phyloP scores from a whole-genome alignment of 345 rosid species.

The Psidium friedrichsthalianum region DNA sequence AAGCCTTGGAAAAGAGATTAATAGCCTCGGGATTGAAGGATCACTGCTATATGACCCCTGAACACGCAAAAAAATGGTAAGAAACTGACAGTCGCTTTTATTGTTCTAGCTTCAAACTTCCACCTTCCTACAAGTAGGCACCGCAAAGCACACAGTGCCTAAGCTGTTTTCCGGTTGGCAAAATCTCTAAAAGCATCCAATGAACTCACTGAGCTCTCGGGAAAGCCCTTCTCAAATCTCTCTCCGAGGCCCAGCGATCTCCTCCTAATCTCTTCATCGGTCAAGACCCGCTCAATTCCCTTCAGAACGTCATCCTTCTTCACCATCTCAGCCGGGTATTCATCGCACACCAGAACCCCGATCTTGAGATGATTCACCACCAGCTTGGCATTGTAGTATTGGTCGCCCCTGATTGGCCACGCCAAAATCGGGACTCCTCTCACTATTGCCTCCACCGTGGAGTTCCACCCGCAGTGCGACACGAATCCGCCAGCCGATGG shows the following conservation, averaged over 20 bases:
- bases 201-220: slow-evolving; percentile 10
- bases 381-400: slow-evolving; percentile 28
- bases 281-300: slow-evolving; percentile 12
- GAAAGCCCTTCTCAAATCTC: slow-evolving; percentile 19
- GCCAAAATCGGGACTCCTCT: slow-evolving; percentile 34
- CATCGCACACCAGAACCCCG: slow-evolving; percentile 16
- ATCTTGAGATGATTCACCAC: slow-evolving; percentile 21
- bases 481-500: slow-evolving; percentile 32
- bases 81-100: not conserved
- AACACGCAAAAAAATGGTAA: not conserved
- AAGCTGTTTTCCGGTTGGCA: not conserved
- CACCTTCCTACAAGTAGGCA: not conserved
- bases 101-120: not conserved
- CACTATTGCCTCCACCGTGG: slow-evolving; percentile 38
- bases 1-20: not conserved
- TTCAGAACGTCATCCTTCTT: slow-evolving; percentile 3
- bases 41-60: not conserved
- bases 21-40: not conserved
- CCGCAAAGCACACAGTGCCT: not conserved
- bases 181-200: slow-evolving; percentile 16
- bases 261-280: slow-evolving; percentile 2
- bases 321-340: slow-evolving; percentile 6
- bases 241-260: not conserved
- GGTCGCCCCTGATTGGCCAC: slow-evolving; percentile 52
- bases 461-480: slow-evolving; percentile 55